These are phyloP conservation scores for Penicillium argentinense DNA, from an alignment of 495 filamentous ascomycete species.

Conservation along the genomic window DNA sequence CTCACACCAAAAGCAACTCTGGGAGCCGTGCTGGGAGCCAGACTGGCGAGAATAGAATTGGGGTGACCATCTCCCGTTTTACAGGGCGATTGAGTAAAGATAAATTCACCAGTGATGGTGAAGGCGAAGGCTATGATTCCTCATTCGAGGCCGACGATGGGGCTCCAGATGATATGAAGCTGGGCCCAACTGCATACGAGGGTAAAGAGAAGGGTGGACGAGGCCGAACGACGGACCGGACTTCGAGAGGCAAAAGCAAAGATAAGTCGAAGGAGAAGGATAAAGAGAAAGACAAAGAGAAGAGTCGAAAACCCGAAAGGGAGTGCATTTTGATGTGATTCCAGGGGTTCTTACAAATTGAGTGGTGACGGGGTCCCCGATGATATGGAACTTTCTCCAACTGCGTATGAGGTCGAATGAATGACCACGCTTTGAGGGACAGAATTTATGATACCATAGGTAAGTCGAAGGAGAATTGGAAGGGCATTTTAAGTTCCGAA, in stretches of 20 bases:
- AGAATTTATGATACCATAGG: too few relatives aligned
- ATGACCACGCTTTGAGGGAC: too few relatives aligned
- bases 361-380: too few relatives aligned
- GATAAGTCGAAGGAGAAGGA: conserved; percentile 42
- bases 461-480: too few relatives aligned
- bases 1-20: conserved; percentile 49
- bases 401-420: too few relatives aligned
- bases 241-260: conserved; percentile 29
- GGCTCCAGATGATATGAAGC: conserved; percentile 26
- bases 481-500: too few relatives aligned
- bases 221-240: conserved; percentile 27
- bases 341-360: too few relatives aligned
- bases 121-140: conserved; percentile 30
- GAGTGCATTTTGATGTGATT: conserved; percentile 66
- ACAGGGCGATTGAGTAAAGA: conserved; percentile 52
- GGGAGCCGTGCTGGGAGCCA: conserved; percentile 70
- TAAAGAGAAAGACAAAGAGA: conserved; percentile 51
- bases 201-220: conserved; percentile 33
- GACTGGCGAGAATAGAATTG: conserved; percentile 64
- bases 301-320: conserved; percentile 58
- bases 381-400: too few relatives aligned
- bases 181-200: conserved; percentile 21
- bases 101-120: conserved; percentile 35
- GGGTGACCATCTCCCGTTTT: conserved; percentile 65
- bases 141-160: conserved; percentile 29